Base-by-base conservation (phyloP, 2,329 filamentous ascomycete genomes). In the Colletotrichum chlorophyti region DNA sequence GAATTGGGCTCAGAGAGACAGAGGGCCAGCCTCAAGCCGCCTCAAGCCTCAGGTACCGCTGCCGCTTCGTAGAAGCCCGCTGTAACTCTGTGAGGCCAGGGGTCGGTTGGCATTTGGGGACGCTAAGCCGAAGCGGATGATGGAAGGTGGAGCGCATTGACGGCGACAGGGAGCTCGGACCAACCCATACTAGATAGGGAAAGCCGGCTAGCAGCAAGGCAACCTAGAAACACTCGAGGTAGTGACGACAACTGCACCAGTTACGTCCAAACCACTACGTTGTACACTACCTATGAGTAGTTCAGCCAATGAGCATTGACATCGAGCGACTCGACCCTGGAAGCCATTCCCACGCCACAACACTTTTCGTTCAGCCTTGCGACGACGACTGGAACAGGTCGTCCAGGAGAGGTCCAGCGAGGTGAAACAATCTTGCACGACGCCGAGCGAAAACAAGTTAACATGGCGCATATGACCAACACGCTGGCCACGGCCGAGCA, bases 401-500 rank as follows among this genome's bases (percentile, higher is more conserved):
- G n/a, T n/a, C n/a, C n/a, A n/a, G n/a, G n/a, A n/a, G n/a, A n/a
- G n/a, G n/a, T n/a, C n/a, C n/a, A n/a, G n/a, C n/a, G n/a, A n/a
- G n/a, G n/a, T n/a, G n/a, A n/a, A 31, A 31, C 27, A 31, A 31
- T 12, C 27, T 7, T 12, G 12, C 27, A 31, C 10, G 15, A n/a
- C 10, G 24, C 14, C 17, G 41, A 45, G 35, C 35, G 26, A n/a
- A 34, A 10, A 32, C 14, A 41, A 26, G 27, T 15, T 6, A 17
- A 53, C 17, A 63, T 63, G 61, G 53, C 59, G 41, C 59, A 62
- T 9, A 55, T 63, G 59, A 80, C 83, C 6, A 93, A 94, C 63
- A 85, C 90, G 19, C 80, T 94, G 45, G 90, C 88, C 14, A 89
- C 89, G 26, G 77, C 86, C n/a, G 81, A 84, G 29, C 91, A 94